Evolutionary conservation across 495 filamentous ascomycete genomes (phyloP).

Genomic region (Penicillium cinerascens): DNA sequence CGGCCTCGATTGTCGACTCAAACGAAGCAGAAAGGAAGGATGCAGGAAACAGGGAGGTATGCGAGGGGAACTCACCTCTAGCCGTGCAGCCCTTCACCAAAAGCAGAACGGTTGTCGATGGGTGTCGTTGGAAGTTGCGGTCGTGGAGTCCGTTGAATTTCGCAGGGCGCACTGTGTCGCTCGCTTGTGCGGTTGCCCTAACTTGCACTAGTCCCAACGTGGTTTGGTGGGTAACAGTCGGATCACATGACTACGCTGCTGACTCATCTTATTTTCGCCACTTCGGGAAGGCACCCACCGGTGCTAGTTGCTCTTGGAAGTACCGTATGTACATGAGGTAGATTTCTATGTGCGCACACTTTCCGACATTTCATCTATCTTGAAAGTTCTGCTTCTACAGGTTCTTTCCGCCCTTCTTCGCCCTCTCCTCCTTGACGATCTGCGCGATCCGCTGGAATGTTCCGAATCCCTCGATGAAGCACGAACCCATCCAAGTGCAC

Average conservation of each 20-base stretch:
- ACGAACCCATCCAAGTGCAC: constrained; percentile 57
- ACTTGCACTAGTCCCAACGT: constrained; percentile 22
- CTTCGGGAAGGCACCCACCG: background rate
- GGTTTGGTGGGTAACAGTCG: constrained; percentile 22
- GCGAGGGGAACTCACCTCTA: constrained; percentile 43
- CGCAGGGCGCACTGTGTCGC: constrained; percentile 42
- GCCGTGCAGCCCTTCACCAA: constrained; percentile 49
- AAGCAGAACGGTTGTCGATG: constrained; percentile 44
- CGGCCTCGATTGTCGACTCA: constrained; percentile 20
- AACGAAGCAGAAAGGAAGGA: constrained; percentile 26
- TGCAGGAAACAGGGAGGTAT: constrained; percentile 14
- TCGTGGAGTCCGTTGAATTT: constrained; percentile 46
- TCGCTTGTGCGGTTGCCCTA: constrained; percentile 48
- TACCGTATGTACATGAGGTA: background rate
- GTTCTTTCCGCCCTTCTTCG: constrained; percentile 38
- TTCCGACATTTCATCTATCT: background rate
- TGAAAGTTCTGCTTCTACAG: constrained; percentile 3
- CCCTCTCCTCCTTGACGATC: constrained; percentile 50
- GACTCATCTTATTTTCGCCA: constrained; percentile 18
- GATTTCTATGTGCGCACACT: background rate
- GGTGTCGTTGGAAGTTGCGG: constrained; percentile 42
- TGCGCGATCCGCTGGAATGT: constrained; percentile 53
- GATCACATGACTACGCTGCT: constrained; percentile 14
- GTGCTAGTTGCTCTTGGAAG: background rate
- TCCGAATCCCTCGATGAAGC: constrained; percentile 58